These are phyloP conservation scores for Curvularia verruculosa DNA, from an alignment of 2,329 filamentous ascomycete species.

Conservation along the genomic window DNA sequence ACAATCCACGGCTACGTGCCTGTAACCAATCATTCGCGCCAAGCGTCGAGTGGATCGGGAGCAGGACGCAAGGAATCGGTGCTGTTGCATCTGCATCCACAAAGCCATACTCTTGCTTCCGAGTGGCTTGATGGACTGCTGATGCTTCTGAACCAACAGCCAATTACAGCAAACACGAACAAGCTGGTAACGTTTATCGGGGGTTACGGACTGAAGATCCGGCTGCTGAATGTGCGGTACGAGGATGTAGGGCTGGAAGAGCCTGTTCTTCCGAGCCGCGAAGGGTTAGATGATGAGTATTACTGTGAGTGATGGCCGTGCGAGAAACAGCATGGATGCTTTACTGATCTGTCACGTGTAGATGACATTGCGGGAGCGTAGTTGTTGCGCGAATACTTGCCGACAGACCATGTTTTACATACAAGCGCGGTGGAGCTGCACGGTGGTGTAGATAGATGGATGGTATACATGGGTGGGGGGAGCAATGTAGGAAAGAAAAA, in stretches of 20 bases:
- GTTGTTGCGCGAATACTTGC: background rate
- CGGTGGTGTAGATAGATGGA: background rate
- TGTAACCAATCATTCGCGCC: constrained; percentile 36
- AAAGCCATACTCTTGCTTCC: constrained; percentile 80
- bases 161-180: constrained; percentile 95
- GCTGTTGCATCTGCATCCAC: constrained; percentile 81
- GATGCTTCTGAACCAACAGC: constrained; percentile 92
- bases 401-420: constrained; percentile 2
- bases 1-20: constrained; percentile 79
- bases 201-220: constrained; percentile 91
- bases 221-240: constrained; percentile 87
- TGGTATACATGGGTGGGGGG: background rate
- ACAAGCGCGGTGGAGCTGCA: constrained; percentile 11
- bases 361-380: constrained; percentile 17
- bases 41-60: constrained; percentile 40
- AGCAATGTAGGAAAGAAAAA: background rate
- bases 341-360: constrained; percentile 9
- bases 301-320: constrained; percentile 70
- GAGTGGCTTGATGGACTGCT: constrained; percentile 96
- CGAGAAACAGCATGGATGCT: background rate
- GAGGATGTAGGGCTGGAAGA: constrained; percentile 75
- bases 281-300: constrained; percentile 90
- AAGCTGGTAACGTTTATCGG: constrained; percentile 84
- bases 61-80: constrained; percentile 66
- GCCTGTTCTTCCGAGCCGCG: constrained; percentile 78